These are phyloP conservation scores for Myxozyma geophila DNA, from an alignment of 805 yeast species.

Conservation along the genomic window DNA sequence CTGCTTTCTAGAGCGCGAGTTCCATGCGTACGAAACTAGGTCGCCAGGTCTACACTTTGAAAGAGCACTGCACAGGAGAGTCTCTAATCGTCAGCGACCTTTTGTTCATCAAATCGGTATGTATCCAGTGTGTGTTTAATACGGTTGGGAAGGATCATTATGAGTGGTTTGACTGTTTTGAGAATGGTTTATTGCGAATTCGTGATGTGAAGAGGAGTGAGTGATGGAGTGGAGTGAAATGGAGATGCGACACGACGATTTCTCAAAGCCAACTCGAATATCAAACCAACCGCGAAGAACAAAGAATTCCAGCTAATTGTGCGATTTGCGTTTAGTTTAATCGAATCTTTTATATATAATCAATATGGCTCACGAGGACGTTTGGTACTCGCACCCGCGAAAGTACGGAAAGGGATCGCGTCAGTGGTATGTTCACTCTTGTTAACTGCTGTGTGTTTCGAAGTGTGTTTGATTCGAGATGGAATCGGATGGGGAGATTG, in stretches of 20 bases:
- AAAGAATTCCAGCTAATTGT: neutral
- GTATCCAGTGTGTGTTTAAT: neutral
- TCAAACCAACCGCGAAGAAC: neutral
- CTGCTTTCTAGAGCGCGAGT: slow-evolving; percentile 3
- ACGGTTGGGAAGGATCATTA: neutral
- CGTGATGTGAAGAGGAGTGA: neutral
- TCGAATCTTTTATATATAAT: neutral
- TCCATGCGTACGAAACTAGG: neutral
- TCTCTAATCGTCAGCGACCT: neutral
- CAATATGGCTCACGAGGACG: slow-evolving; percentile 99
- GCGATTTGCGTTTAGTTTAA: neutral
- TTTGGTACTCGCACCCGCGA: slow-evolving; percentile 99
- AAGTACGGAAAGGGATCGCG: slow-evolving; percentile 99
- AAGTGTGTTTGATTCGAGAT: neutral
- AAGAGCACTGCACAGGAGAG: too few relatives aligned
- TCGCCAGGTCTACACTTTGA: too few relatives aligned
- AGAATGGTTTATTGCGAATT: neutral
- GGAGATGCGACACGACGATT: too few relatives aligned
- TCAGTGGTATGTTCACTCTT: slow-evolving; percentile 61
- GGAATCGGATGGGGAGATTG: neutral
- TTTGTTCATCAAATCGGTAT: slow-evolving; percentile 8
- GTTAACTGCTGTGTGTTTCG: neutral
- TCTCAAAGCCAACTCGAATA: too few relatives aligned
- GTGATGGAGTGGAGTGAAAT: too few relatives aligned
- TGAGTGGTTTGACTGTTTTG: neutral